Percentiles rank a stretch among this genome's conserved stretches.
Evolutionary conservation across 257 asterid species (phyloP).

Genomic region (Penstemon newberryi): DNA sequence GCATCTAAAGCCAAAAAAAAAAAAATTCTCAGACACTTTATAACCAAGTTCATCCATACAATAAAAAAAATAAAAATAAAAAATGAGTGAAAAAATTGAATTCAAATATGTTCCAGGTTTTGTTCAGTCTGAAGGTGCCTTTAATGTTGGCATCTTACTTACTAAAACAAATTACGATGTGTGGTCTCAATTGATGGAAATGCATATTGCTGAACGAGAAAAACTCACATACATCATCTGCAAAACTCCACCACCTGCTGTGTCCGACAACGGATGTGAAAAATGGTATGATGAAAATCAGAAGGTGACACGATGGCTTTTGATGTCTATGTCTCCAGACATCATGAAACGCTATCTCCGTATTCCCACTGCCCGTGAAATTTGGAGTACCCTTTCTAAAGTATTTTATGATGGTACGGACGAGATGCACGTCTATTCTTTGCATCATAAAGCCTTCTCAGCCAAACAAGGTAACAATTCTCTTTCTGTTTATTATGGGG

Average conservation of each 20-base stretch:
- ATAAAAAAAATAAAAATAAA: no score
- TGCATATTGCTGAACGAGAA: constrained; percentile 17
- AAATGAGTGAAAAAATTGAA: no score
- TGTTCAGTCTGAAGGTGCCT: no score
- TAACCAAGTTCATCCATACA: no score
- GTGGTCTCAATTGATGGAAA: constrained; percentile 19
- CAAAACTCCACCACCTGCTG: background rate
- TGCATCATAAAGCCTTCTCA: background rate
- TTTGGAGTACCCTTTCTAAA: constrained; percentile 10
- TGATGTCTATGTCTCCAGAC: constrained; percentile 13
- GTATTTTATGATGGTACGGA: constrained; percentile 5
- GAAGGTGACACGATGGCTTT: background rate
- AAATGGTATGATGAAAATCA: constrained; percentile 10
- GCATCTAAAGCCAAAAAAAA: no score
- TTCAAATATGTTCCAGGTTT: no score
- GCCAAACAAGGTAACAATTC: no score
- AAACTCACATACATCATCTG: background rate
- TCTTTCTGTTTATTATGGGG: background rate
- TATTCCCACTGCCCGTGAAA: constrained; percentile 4
- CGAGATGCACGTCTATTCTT: background rate
- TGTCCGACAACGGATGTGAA: background rate
- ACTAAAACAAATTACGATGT: no score
- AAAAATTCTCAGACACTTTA: no score
- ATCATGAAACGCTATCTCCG: constrained; percentile 5
- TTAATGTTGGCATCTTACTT: no score